Evolutionary conservation across 257 asterid genomes (phyloP).

Genomic region (Coffea canephora): DNA sequence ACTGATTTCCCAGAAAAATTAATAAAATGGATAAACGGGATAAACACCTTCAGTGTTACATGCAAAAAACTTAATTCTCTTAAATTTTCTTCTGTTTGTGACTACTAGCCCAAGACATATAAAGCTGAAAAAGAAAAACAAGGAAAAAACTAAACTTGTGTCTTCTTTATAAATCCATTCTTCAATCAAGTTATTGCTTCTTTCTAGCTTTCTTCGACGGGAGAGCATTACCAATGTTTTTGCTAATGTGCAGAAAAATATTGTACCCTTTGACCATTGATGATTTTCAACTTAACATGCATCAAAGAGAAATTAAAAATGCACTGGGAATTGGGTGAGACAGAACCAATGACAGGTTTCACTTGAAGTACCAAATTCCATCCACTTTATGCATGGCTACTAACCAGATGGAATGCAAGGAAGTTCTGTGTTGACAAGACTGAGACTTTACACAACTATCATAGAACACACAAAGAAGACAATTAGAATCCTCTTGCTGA

Average conservation of each 20-base stretch:
- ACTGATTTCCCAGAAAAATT: background rate
- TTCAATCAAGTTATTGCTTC: background rate
- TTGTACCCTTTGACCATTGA: background rate
- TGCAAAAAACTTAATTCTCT: background rate
- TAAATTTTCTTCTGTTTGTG: background rate
- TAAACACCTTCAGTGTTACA: background rate
- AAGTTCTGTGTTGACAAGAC: background rate
- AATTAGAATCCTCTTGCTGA: background rate
- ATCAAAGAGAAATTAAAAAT: background rate
- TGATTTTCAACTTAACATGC: background rate
- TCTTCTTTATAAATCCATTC: background rate
- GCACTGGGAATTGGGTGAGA: background rate
- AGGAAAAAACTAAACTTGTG: background rate
- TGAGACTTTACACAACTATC: background rate
- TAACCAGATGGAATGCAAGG: background rate
- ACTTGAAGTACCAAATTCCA: background rate
- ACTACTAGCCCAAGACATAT: background rate
- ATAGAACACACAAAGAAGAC: background rate
- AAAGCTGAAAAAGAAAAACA: background rate
- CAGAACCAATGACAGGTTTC: background rate
- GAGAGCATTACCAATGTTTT: background rate
- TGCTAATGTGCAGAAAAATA: background rate
- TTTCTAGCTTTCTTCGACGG: background rate
- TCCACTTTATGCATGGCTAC: background rate
- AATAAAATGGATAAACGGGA: background rate